Evolutionary conservation across 164 flowering plant genomes (phyloP), one percentile per base, ranked within the genome.

Genomic region (Chloranthus sessilifolius): DNA sequence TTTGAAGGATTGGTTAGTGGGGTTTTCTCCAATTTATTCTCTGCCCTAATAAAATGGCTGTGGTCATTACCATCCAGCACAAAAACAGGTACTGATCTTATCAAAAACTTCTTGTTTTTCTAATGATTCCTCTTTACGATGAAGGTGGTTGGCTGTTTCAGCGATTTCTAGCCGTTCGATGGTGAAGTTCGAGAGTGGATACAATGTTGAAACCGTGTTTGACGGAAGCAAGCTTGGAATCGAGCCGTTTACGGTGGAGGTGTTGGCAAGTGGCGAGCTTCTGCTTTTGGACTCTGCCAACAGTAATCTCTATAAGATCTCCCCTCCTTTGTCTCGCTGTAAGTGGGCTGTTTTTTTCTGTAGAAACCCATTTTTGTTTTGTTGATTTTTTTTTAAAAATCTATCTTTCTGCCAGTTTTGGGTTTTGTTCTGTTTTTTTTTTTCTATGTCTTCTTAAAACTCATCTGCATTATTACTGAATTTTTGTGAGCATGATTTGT

Each of bases 211-310:
- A 73, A 91, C 96, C 0, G 96, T 91, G 49, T 91, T 91, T 56
- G 96, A 91, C 71, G 98, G 96, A 24, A 91, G 95, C 70, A 91
- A 83, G 75, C 90, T 85, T 52, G 98, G 98, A 10, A 74, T 91
- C 41, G 98, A 83, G 70, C 98, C 98, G 15, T 60, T 79, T 52
- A 54, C 90, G 5, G 74, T 91, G 50, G 85, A 88, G 67, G 73
- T 80, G 22, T 67, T 74, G 54, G 73, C 92, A 1, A 68, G 52
- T 60, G 98, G 98, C 6, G 96, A 88, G 68, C 83, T 91, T 67
- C 73, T 91, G 43, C 69, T 91, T 61, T 59, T 91, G 66, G 98
- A 88, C 47, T 88, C 95, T 49, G 81, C 75, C 54, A 91, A 83
- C 50, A 91, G 88, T 63, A 88, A 91, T 64, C 61, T 88, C 28